Base-by-base conservation (phyloP, 306 rosid species). In the Cicer bijugum region DNA sequence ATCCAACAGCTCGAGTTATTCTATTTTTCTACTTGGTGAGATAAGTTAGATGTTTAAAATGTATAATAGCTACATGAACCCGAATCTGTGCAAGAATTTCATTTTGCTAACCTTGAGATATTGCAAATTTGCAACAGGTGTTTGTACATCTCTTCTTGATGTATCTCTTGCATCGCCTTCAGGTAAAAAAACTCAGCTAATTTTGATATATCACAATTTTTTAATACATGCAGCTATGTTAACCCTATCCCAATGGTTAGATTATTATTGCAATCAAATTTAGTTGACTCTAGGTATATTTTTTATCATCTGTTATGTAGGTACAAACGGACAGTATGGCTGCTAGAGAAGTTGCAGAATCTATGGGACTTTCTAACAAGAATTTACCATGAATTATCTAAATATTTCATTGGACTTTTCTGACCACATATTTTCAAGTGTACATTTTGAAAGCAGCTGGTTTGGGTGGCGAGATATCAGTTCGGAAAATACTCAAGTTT, bases 131-230 rank as follows among this genome's bases (percentile, higher is more conserved):
- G 5, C 35, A 56, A 23, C 93, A 94, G 99, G 96, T 94, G 42
- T 94, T 94, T 85, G 97, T 94, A 60, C 99, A 94, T 75, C 91
- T 94, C 79, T 94, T 89, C 90, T 82, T 94, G 90, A 94, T 94
- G 99, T 87, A 84, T 88, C 87, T 94, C 82, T 72, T 94, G 87
- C 99, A 94, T 71, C 87, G 94, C 71, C 93, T 94, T 76, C 99
- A 94, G 99, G 99, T 94, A 87, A 52, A 52, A 66, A 11, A 72
- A 14, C 52, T 47, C 20, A 1, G 50, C 8, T 28, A 39, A 42
- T 53, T 69, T 45, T 4, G 40, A 38, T 20, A 66, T 45, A 35
- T 33, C 38, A 48, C 72, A 57, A 50, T 35, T 44, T 74, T 16
- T 65, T 37, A 50, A 58, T 53, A 8, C 67, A 72, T 23, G 37